These are phyloP conservation scores for Fragaria ananassa DNA, from an alignment of 306 rosid species.

Conservation along the genomic window DNA sequence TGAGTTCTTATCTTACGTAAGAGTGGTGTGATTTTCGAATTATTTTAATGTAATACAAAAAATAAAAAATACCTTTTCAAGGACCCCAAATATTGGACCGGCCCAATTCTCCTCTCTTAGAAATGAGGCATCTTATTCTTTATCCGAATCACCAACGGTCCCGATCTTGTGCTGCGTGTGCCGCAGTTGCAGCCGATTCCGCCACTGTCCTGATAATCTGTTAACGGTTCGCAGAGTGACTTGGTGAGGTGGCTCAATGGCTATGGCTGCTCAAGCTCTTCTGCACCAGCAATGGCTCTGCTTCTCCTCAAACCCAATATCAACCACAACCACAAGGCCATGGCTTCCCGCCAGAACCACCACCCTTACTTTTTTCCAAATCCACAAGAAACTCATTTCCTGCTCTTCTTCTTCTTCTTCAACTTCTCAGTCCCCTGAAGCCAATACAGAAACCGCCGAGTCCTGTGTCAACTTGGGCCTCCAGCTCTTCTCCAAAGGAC, in stretches of 20 bases:
- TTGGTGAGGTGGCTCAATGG: conserved; percentile 42
- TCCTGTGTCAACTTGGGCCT: conserved; percentile 84
- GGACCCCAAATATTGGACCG: too few relatives aligned
- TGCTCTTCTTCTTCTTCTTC: conserved; percentile 61
- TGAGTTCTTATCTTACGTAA: too few relatives aligned
- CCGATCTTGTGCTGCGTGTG: not conserved
- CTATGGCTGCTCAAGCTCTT: conserved; percentile 49
- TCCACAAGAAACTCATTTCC: conserved; percentile 31
- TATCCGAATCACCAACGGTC: not conserved
- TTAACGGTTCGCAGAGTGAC: conserved; percentile 7
- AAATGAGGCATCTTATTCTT: too few relatives aligned
- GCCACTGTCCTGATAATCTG: conserved; percentile 20
- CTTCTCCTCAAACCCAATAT: conserved; percentile 50
- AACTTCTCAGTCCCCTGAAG: conserved; percentile 67
- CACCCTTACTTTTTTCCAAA: conserved; percentile 26
- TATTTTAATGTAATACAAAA: too few relatives aligned
- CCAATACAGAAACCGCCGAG: conserved; percentile 63
- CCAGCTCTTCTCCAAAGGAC: conserved; percentile 86
- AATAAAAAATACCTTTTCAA: too few relatives aligned
- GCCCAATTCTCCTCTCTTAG: too few relatives aligned
- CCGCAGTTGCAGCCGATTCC: not conserved
- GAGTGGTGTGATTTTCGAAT: too few relatives aligned
- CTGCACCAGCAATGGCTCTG: conserved; percentile 47
- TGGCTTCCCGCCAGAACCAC: conserved; percentile 29
- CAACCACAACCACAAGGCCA: conserved; percentile 22